Percentiles rank a stretch among this genome's conserved stretches.
These are phyloP conservation scores for Crucibulum cyathiforme DNA, from an alignment of 1,284 basidiomycete genomes.

Conservation along the genomic window DNA sequence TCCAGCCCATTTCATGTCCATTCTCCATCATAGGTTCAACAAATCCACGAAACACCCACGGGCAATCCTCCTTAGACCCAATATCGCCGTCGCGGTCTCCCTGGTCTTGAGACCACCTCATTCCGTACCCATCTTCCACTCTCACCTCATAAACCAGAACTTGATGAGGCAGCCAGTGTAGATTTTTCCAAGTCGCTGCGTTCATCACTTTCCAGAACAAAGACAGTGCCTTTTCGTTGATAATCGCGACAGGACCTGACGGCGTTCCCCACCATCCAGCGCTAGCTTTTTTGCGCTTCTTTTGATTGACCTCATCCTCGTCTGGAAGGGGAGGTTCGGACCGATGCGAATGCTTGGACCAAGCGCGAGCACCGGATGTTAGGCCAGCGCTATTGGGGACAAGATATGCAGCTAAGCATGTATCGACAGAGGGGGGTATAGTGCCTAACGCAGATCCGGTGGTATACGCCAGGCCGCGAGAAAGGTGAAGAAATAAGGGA, in stretches of 20 bases:
- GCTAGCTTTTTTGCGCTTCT: constrained; percentile 14
- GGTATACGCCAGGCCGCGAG: constrained; percentile 60
- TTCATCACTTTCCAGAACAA: constrained; percentile 59
- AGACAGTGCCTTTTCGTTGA: constrained; percentile 55
- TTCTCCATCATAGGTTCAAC: constrained; percentile 70
- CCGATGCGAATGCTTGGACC: constrained; percentile 65
- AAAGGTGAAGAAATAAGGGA: constrained; percentile 49
- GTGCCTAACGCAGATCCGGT: constrained; percentile 62
- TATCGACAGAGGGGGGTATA: constrained; percentile 47
- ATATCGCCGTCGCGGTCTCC: constrained; percentile 18
- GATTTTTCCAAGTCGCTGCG: constrained; percentile 58
- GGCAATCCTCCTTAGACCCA: constrained; percentile 11
- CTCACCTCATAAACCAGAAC: constrained; percentile 64
- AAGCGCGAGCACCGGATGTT: constrained; percentile 61
- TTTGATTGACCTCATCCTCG: constrained; percentile 4
- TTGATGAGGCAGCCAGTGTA: constrained; percentile 66
- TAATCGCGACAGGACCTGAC: constrained; percentile 51
- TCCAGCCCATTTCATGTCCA: constrained; percentile 65
- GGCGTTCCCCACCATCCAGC: constrained; percentile 65
- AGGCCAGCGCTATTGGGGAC: constrained; percentile 53
- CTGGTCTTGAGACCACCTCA: constrained; percentile 65
- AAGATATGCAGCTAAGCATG: constrained; percentile 55
- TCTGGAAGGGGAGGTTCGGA: constrained; percentile 34
- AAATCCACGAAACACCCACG: constrained; percentile 64
- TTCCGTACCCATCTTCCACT: constrained; percentile 63